Base-by-base conservation (phyloP, 2,329 filamentous ascomycete genomes). In the Xylariaceae sp. region DNA sequence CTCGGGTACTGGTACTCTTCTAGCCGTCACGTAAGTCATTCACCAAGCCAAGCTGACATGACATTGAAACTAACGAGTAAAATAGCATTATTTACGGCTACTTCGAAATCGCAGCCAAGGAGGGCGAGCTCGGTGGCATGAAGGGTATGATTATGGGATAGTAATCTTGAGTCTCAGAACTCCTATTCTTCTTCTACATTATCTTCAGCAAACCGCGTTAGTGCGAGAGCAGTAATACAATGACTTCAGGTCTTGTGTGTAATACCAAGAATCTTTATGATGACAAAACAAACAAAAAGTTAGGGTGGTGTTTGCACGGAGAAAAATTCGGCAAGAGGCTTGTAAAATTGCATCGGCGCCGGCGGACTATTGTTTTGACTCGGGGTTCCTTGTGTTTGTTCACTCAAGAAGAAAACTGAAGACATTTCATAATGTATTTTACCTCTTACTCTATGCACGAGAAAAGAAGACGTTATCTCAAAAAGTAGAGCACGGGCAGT, bases 21-120 rank as follows among this genome's bases (percentile, higher is more conserved):
- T 99, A 75, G 94, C 94, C 76, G 94, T 99, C 73, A 99, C 95
- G 88, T 95, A 86, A 89, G 90, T 88, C 68, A 34, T 50, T 5
- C 8, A 8, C n/a, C 34, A 11, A 11, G 3, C 23, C 11, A 44
- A 4, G n/a, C n/a, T 30, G 23, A 3, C 13, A 9, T n/a, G 44
- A 2, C 23, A 51, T 41, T 18, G 47, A 2, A 11, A 75, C 70
- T 76, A 64, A 75, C 56, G n/a, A 30, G 15, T 41, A 9, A 41
- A 1, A 10, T 68, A 95, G 91, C 63, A 99, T 99, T 75, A 99
- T 99, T 77, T 99, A 99, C 77, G 91, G 92, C 66, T 99, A 99
- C 81, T 99, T 99, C 72, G 94, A 99, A 77, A 99, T 99, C 72
- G 94, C 94, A 23, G 95, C 95, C 71, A 97, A 97, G 80, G 94